These are phyloP conservation scores for Cucumis melo DNA, from an alignment of 306 rosid species.

Conservation along the genomic window DNA sequence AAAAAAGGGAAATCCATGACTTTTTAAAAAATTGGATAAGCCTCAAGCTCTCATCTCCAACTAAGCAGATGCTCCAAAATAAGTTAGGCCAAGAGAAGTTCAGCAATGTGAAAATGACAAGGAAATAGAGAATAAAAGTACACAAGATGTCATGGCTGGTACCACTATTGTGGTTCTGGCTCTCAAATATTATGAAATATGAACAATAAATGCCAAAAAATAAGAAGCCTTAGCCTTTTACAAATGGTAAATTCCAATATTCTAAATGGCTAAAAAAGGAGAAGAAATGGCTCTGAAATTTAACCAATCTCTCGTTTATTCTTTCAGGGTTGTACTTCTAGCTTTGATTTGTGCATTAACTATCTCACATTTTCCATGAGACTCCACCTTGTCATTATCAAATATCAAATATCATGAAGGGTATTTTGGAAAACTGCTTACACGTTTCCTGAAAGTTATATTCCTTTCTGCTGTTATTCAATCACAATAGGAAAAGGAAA, in stretches of 20 bases:
- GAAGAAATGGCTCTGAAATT: not conserved
- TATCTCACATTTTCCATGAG: conserved; percentile 1
- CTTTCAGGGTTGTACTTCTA: not conserved
- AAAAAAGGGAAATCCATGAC: not conserved
- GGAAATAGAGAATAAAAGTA: not conserved
- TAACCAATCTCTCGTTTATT: not conserved
- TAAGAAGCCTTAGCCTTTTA: not conserved
- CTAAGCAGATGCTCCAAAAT: not conserved
- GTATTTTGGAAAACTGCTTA: not conserved
- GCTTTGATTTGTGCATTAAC: not conserved
- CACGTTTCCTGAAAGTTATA: not conserved
- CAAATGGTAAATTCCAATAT: not conserved
- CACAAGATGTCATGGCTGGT: conserved; percentile 1
- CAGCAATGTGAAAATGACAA: not conserved
- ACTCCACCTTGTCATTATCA: conserved; percentile 1
- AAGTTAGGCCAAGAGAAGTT: not conserved
- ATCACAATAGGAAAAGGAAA: not conserved
- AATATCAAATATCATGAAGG: not conserved
- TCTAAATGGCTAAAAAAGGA: not conserved
- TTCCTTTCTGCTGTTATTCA: not conserved
- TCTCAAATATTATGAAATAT: not conserved
- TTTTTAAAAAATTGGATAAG: not conserved
- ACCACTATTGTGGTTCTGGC: not conserved
- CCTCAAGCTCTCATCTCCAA: conserved; percentile 3
- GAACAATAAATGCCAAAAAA: not conserved